These are phyloP conservation scores for Aureobasidium sp. DNA, from an alignment of 2,329 filamentous ascomycete genomes.

Conservation along the genomic window DNA sequence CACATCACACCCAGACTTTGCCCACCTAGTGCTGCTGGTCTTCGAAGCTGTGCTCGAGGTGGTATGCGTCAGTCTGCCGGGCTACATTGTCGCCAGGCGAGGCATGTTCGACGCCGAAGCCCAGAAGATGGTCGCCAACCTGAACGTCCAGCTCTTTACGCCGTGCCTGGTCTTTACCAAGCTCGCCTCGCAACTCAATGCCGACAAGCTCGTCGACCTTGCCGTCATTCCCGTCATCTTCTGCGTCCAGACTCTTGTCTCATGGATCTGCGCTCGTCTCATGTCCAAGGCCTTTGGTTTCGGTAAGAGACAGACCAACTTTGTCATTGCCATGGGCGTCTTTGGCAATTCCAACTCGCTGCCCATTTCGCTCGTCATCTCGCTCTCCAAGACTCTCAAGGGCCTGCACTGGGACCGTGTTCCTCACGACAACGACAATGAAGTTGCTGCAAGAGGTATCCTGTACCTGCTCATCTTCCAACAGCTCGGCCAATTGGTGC, in stretches of 20 bases:
- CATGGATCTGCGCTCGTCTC: conserved; percentile 65
- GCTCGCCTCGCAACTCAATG: conserved; percentile 85
- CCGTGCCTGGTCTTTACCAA: conserved; percentile 98
- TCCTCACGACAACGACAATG: conserved; percentile 87
- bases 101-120: conserved; percentile 94
- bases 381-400: conserved; percentile 82
- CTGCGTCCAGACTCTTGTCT: conserved; percentile 76
- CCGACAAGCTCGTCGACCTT: conserved; percentile 81
- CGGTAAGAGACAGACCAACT: conserved; percentile 79
- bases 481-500: conserved; percentile 86
- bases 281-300: conserved; percentile 74
- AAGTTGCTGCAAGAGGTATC: conserved; percentile 89
- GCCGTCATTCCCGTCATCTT: conserved; percentile 96
- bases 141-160: conserved; percentile 95
- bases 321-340: conserved; percentile 92
- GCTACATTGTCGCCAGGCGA: conserved; percentile 82
- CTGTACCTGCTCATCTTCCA: conserved; percentile 96
- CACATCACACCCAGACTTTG: conserved; percentile 55
- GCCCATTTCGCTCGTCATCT: conserved; percentile 91
- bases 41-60: conserved; percentile 94
- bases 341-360: conserved; percentile 98
- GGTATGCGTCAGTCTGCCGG: conserved; percentile 87
- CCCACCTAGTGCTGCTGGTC: conserved; percentile 69
- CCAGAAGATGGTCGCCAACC: conserved; percentile 92
- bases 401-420: conserved; percentile 92